phyloP scores from a whole-genome alignment of 1,284 basidiomycete species.

The Heterobasidion irregulare region DNA sequence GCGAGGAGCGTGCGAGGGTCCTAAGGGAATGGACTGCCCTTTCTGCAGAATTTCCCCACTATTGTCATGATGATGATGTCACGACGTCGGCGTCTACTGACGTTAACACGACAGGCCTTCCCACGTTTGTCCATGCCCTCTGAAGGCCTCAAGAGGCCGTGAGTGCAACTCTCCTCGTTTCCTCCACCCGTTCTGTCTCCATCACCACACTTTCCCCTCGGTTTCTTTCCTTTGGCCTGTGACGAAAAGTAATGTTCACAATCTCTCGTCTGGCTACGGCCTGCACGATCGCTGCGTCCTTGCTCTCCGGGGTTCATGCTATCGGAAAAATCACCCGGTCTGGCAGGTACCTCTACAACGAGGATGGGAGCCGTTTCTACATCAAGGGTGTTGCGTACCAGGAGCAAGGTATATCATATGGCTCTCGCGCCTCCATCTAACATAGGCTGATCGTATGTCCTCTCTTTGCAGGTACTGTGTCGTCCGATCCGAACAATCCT shows the following conservation, averaged over 20 bases:
- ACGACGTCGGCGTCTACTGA: too few relatives aligned
- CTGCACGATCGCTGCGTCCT: slow-evolving; percentile 17
- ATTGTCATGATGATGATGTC: too few relatives aligned
- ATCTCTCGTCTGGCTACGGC: slow-evolving; percentile 14
- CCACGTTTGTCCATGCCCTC: too few relatives aligned
- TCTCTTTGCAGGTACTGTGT: slow-evolving; percentile 14
- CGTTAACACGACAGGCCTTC: too few relatives aligned
- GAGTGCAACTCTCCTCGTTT: not conserved
- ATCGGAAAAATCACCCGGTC: slow-evolving; percentile 51
- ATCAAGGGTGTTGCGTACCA: slow-evolving; percentile 93
- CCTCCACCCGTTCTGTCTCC: slow-evolving; percentile 2
- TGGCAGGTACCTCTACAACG: slow-evolving; percentile 76
- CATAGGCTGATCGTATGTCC: not conserved
- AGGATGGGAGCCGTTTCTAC: slow-evolving; percentile 72
- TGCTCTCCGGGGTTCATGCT: slow-evolving; percentile 37
- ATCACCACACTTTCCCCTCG: not conserved
- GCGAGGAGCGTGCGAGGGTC: too few relatives aligned
- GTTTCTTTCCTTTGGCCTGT: not conserved
- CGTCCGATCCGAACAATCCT: slow-evolving; percentile 45
- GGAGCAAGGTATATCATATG: slow-evolving; percentile 51
- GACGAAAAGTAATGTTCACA: slow-evolving; percentile 14
- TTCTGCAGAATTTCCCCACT: too few relatives aligned
- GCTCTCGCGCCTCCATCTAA: not conserved
- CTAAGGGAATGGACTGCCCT: too few relatives aligned
- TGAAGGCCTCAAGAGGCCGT: too few relatives aligned